These are phyloP conservation scores for Ceratobasidium sp. DNA, from an alignment of 1,284 basidiomycete genomes.

Conservation along the genomic window DNA sequence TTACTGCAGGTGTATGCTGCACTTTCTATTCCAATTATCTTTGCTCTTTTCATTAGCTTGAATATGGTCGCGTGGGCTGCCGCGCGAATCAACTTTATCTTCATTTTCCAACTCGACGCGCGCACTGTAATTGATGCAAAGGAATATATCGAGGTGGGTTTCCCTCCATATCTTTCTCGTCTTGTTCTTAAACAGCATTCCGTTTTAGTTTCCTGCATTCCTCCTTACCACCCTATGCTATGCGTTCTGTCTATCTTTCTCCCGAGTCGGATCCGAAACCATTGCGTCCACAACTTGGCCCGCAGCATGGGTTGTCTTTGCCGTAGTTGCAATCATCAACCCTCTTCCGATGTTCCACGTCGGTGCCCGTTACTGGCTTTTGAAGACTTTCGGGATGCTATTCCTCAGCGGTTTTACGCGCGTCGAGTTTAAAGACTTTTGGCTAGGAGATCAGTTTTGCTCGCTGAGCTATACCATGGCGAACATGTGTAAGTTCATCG, in stretches of 20 bases:
- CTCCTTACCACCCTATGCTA: slow-evolving; percentile 80
- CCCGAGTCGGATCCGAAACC: slow-evolving; percentile 66
- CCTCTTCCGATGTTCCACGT: slow-evolving; percentile 79
- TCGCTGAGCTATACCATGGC: slow-evolving; percentile 79
- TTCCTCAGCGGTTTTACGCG: slow-evolving; percentile 77
- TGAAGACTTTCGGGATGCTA: slow-evolving; percentile 70
- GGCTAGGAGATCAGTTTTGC: slow-evolving; percentile 88
- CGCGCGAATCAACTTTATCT: slow-evolving; percentile 87
- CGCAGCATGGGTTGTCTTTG: slow-evolving; percentile 82
- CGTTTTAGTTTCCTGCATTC: slow-evolving; percentile 79
- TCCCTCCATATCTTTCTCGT: neutral
- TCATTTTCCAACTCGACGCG: slow-evolving; percentile 88
- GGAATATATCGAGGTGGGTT: slow-evolving; percentile 81
- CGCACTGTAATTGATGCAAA: slow-evolving; percentile 81
- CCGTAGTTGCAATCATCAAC: slow-evolving; percentile 74
- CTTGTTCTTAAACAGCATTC: slow-evolving; percentile 15
- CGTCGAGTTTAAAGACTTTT: slow-evolving; percentile 88
- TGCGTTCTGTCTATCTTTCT: slow-evolving; percentile 88
- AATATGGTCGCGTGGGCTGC: slow-evolving; percentile 85
- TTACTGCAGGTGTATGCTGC: slow-evolving; percentile 85
- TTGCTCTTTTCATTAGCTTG: slow-evolving; percentile 81
- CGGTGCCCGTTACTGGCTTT: slow-evolving; percentile 82
- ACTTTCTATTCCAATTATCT: slow-evolving; percentile 80
- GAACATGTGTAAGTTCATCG: neutral
- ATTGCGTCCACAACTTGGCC: slow-evolving; percentile 79